Percentiles rank a stretch among this genome's conserved stretches.
These are phyloP conservation scores for Luvunga scandens DNA, from an alignment of 345 rosid genomes.

Conservation along the genomic window DNA sequence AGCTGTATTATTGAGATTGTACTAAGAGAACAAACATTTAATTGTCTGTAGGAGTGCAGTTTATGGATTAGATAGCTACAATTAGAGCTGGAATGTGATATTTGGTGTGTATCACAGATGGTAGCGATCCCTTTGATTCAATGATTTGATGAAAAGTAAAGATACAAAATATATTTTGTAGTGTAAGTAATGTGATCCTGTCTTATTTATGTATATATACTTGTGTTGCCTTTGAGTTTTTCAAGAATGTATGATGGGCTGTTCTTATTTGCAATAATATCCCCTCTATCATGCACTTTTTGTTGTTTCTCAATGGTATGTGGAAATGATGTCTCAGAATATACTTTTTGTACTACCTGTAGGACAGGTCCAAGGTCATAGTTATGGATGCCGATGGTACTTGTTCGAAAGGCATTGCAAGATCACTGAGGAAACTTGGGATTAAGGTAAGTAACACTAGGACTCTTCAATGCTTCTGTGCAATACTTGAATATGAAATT, in stretches of 20 bases:
- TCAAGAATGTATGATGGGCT: neutral
- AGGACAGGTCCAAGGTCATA: constrained; percentile 96
- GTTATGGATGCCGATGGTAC: constrained; percentile 93
- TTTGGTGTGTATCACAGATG: neutral
- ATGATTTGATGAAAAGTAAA: constrained; percentile 3
- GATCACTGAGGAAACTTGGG: constrained; percentile 88
- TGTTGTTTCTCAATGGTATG: neutral
- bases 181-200: neutral
- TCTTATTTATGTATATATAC: neutral
- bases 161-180: neutral
- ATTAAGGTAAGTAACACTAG: constrained; percentile 49
- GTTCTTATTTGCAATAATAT: neutral
- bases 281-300: neutral
- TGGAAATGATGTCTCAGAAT: constrained; percentile 31
- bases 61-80: neutral
- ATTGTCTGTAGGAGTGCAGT: neutral
- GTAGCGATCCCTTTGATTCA: neutral
- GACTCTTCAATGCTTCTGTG: constrained; percentile 8
- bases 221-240: neutral
- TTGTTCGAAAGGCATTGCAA: constrained; percentile 80
- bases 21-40: neutral
- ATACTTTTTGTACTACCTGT: constrained; percentile 45
- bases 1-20: neutral
- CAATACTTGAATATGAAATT: neutral
- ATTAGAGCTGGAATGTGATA: neutral